A percentile compares a stretch with the other conserved stretches of the same genome.
Conservation (phyloP, 2,329 filamentous ascomycete species). For the Cadophora sp. region DNA sequence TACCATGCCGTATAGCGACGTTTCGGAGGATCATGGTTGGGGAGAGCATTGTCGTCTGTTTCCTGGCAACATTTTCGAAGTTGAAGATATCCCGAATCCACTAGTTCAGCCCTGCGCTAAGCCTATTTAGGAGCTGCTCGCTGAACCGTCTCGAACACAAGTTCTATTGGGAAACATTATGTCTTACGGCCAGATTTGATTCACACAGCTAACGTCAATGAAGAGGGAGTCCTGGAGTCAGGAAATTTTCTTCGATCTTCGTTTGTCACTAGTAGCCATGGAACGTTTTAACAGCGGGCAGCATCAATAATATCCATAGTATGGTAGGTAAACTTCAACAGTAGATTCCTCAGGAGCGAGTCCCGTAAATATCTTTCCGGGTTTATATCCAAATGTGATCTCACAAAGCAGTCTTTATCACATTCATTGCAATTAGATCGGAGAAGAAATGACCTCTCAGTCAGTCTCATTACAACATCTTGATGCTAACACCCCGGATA, state of each 20-base stretch:
- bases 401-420: neutral
- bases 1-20: conserved; percentile 61
- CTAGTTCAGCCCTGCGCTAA: conserved; percentile 23
- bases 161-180: no score
- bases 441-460: neutral
- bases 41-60: conserved; percentile 26
- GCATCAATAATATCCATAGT: no score
- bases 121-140: conserved; percentile 22
- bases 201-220: no score
- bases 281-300: no score
- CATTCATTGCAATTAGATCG: neutral
- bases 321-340: no score
- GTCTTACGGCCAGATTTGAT: no score
- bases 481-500: conserved; percentile 21
- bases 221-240: no score
- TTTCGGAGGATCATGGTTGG: conserved; percentile 62
- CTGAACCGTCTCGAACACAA: neutral
- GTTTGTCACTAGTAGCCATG: no score
- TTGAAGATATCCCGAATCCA: conserved; percentile 32
- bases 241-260: no score
- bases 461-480: conserved; percentile 19
- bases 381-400: no score
- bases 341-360: no score
- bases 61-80: conserved; percentile 39
- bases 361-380: no score